These are phyloP conservation scores for Senna tora DNA, from an alignment of 306 rosid genomes.

Conservation along the genomic window DNA sequence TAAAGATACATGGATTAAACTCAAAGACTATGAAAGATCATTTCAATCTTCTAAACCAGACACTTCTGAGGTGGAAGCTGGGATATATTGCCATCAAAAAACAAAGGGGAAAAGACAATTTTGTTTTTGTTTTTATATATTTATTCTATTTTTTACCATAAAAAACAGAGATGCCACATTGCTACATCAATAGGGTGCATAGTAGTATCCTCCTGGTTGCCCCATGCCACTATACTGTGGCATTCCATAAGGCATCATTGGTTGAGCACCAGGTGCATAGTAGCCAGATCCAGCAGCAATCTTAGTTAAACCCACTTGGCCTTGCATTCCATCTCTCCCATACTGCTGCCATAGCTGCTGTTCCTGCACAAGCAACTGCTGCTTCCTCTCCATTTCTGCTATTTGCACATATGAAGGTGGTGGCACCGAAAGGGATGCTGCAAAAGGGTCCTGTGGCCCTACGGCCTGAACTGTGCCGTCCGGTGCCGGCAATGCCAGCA, in stretches of 20 bases:
- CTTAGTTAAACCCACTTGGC: constrained; percentile 62
- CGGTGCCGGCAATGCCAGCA: constrained; percentile 87
- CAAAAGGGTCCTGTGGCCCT: constrained; percentile 81
- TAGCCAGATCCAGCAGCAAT: constrained; percentile 54
- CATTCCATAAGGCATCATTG: constrained; percentile 68
- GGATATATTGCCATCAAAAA: not conserved
- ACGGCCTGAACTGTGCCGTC: constrained; percentile 66
- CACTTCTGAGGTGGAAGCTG: not conserved
- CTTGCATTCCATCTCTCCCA: constrained; percentile 80
- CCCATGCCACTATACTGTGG: constrained; percentile 55
- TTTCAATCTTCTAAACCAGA: not conserved
- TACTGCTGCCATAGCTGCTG: constrained; percentile 84
- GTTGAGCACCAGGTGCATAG: constrained; percentile 48
- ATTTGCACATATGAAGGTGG: constrained; percentile 90
- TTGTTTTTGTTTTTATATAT: not conserved
- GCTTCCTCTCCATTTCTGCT: constrained; percentile 88
- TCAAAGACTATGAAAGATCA: constrained; percentile 1
- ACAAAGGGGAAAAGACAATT: not conserved
- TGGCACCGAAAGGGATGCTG: constrained; percentile 74
- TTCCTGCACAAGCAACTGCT: constrained; percentile 71
- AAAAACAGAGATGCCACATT: not conserved
- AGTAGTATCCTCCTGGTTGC: constrained; percentile 67
- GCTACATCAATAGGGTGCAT: constrained; percentile 44
- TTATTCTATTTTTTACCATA: not conserved
- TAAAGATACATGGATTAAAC: constrained; percentile 17